Conservation (phyloP, 83 land plant species). For the Larix sibirica region DNA sequence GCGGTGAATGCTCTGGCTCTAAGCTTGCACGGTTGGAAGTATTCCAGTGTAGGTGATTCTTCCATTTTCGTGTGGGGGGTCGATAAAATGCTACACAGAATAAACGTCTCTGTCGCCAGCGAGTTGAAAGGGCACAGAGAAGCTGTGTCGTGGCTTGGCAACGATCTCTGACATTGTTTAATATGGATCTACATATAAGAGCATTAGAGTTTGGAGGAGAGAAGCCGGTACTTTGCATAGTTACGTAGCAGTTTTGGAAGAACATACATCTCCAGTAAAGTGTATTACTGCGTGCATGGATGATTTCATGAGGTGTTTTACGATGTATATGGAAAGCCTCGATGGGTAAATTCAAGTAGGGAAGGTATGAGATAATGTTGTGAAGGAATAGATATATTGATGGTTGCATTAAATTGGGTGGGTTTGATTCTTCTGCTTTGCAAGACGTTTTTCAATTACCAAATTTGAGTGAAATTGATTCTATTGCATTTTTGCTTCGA, state of each 20-base stretch:
- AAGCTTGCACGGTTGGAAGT: too few relatives aligned
- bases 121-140: constrained; percentile 38
- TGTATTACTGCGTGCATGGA: constrained; percentile 16
- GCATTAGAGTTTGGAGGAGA: not conserved
- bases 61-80: too few relatives aligned
- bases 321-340: constrained; percentile 19
- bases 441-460: too few relatives aligned
- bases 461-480: too few relatives aligned
- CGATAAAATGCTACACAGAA: too few relatives aligned
- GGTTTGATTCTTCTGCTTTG: too few relatives aligned
- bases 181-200: too few relatives aligned
- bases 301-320: not conserved
- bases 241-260: constrained; percentile 35
- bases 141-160: constrained; percentile 57
- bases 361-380: not conserved
- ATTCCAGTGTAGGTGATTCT: too few relatives aligned
- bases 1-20: constrained; percentile 25
- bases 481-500: too few relatives aligned
- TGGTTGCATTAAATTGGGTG: too few relatives aligned
- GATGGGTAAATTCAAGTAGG: constrained; percentile 29
- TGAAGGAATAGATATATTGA: too few relatives aligned
- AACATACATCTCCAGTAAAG: constrained; percentile 40
- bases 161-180: not conserved
- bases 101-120: constrained; percentile 17
- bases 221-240: constrained; percentile 21